Evolutionary conservation across 768 basidiomycete species (phyloP).

Genomic region (Kwoniella mangroviensis): DNA sequence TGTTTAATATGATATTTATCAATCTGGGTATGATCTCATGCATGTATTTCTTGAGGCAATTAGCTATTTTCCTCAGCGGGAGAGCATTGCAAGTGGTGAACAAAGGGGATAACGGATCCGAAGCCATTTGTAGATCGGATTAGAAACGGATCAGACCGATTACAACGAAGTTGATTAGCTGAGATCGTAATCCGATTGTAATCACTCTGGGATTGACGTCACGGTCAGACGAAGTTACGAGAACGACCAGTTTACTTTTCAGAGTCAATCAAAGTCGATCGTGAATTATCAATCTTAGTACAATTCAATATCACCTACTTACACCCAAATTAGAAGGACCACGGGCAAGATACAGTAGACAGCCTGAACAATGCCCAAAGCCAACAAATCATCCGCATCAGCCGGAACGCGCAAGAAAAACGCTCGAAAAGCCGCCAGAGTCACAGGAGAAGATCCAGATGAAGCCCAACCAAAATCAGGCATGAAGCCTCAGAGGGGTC

Average conservation of each 20-base stretch:
- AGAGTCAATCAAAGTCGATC: neutral
- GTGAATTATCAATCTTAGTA: neutral
- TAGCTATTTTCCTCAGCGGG: neutral
- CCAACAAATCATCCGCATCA: slow-evolving; percentile 74
- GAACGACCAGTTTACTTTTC: neutral
- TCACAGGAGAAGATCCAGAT: slow-evolving; percentile 35
- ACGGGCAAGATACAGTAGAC: neutral
- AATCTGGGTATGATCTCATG: neutral
- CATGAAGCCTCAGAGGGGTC: slow-evolving; percentile 59
- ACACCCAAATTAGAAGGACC: neutral
- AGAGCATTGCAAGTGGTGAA: neutral
- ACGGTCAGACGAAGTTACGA: neutral
- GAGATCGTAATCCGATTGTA: neutral
- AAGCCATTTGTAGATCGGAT: neutral
- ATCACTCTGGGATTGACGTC: neutral
- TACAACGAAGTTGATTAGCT: neutral
- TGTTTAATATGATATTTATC: neutral
- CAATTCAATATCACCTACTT: neutral
- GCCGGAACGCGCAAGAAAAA: slow-evolving; percentile 92
- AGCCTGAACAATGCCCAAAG: slow-evolving; percentile 32
- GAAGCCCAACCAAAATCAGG: slow-evolving; percentile 36
- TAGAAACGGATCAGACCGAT: neutral
- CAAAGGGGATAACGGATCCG: neutral
- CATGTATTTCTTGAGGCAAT: neutral
- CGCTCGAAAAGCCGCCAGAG: slow-evolving; percentile 69